Evolutionary conservation across 129 eudicot genomes (phyloP).

Genomic region (Daucus carota): DH1_v3.0 NC_030382.2:42020501-42021000

Average conservation of each 20-base stretch:
- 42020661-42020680: conserved; percentile 37
- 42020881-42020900: conserved; percentile 13
- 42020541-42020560: conserved; percentile 35
- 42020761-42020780: conserved; percentile 34
- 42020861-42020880: conserved; percentile 68
- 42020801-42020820: conserved; percentile 75
- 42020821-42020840: conserved; percentile 74
- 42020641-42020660: conserved; percentile 75
- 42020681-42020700: conserved; percentile 55
- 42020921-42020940: not conserved
- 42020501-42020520: conserved; percentile 24
- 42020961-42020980: no score
- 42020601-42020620: conserved; percentile 64
- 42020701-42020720: conserved; percentile 64
- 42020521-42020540: conserved; percentile 34
- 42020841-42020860: conserved; percentile 58
- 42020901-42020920: not conserved
- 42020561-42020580: conserved; percentile 32
- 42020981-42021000: no score
- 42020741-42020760: conserved; percentile 40
- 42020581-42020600: conserved; percentile 63
- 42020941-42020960: no score
- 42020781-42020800: conserved; percentile 47
- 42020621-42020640: conserved; percentile 62
- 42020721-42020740: conserved; percentile 66